Evolutionary conservation across 2,329 filamentous ascomycete species (phyloP), one percentile per base, ranked within the genome.

Genomic region (Fusarium nanum): DNA sequence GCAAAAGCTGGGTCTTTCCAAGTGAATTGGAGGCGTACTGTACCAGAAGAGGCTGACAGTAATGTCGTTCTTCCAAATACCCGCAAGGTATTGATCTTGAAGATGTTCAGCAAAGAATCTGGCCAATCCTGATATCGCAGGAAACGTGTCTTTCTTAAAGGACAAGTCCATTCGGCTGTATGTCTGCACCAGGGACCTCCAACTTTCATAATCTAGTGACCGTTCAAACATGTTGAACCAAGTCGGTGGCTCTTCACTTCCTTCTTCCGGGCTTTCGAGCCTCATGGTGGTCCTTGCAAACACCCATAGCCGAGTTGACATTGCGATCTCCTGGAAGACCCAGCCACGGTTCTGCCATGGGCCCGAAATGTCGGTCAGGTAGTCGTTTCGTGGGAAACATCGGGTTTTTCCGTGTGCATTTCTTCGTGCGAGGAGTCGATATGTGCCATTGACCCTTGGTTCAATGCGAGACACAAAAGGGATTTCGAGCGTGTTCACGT

Each of bases 151-250:
- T 10, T 20, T 20, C 4, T 22, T 3, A 7, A 20, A 47, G 6
- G 45, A 20, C 5, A 47, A 13, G 5, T 14, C 8, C 0, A 0
- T 6, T 0, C 2, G 0, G 22, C 45, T 20, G 7, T 47, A 47
- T 0, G 0, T 0, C 11, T 0, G 0, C 11, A 47, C 45, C 11
- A 30, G 6, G 6, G 5, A 0, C 9, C 25, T 30, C 45, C 45
- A 47, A 20, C 4, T 22, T n/a, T n/a, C n/a, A n/a, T n/a, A n/a
- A n/a, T n/a, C n/a, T n/a, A n/a, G n/a, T n/a, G n/a, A n/a, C n/a
- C n/a, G n/a, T n/a, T 27, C 1, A 9, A 20, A 7, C 5, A 25
- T 9, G 32, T 34, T 34, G 5, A 34, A 34, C 32, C 16, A 34
- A 34, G 11, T 32, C 7, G 30, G 30, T 14, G 1, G 13, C 30